A percentile compares a stretch with the other conserved stretches of the same genome.
Evolutionary conservation across 2,329 filamentous ascomycete genomes (phyloP).

Genomic region (Hortaea sp.): DNA sequence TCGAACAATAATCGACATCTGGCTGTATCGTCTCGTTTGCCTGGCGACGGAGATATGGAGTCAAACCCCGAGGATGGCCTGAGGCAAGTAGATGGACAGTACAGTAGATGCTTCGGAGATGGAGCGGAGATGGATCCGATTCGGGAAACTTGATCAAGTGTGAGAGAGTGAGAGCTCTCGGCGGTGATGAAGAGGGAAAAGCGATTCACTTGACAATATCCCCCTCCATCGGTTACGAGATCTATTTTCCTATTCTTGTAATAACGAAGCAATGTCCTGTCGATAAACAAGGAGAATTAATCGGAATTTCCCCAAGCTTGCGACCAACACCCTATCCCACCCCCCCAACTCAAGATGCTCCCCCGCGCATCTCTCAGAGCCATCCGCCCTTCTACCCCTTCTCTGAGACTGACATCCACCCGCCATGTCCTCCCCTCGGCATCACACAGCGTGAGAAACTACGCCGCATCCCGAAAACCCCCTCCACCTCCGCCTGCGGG

Average conservation of each 20-base stretch:
- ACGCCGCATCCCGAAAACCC: slow-evolving; percentile 12
- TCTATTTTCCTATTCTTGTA: no score
- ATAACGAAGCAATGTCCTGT: no score
- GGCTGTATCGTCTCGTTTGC: no score
- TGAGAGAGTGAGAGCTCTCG: neutral
- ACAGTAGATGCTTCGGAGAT: neutral
- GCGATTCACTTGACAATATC: no score
- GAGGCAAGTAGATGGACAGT: neutral
- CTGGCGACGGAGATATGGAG: no score
- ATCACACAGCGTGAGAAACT: slow-evolving; percentile 15
- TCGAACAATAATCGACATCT: no score
- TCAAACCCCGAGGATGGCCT: neutral
- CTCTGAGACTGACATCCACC: neutral
- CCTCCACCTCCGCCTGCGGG: slow-evolving; percentile 8
- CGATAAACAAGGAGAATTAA: no score
- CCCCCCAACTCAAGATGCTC: slow-evolving; percentile 16
- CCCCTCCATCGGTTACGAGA: no score
- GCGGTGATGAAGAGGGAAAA: no score
- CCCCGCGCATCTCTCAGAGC: slow-evolving; percentile 21
- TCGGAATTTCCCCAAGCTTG: no score
- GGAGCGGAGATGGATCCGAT: neutral
- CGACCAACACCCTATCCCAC: neutral
- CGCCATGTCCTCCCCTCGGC: slow-evolving; percentile 9
- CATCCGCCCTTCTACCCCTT: slow-evolving; percentile 10
- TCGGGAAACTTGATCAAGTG: neutral